Percentiles rank a stretch among this genome's conserved stretches.
Conservation (phyloP, 2,329 filamentous ascomycete genomes). For the Ascochyta koolunga region DNA sequence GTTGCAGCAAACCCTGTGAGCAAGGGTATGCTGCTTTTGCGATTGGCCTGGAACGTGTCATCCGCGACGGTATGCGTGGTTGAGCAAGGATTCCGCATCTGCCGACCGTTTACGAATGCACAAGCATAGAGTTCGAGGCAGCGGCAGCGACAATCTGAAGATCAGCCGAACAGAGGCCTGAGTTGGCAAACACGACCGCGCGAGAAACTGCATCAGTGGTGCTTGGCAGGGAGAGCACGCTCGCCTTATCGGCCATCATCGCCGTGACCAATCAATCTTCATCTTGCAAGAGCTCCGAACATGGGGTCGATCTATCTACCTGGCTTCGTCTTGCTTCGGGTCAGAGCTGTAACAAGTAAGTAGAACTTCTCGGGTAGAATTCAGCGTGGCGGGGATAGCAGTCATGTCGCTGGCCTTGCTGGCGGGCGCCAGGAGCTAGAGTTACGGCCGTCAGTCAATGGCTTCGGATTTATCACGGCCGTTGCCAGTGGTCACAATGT, state of each 20-base stretch:
- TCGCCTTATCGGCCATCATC: neutral
- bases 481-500: too few relatives aligned
- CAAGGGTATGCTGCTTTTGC: neutral
- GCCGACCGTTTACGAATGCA: conserved; percentile 2
- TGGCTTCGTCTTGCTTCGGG: neutral
- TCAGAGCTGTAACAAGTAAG: neutral
- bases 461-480: too few relatives aligned
- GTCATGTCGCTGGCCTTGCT: neutral
- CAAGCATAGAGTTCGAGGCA: neutral
- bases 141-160: neutral
- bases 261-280: neutral
- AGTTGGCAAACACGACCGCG: neutral
- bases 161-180: neutral
- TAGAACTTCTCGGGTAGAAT: neutral
- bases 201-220: neutral
- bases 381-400: neutral
- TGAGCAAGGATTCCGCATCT: neutral
- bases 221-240: neutral
- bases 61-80: neutral
- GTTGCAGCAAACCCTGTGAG: neutral
- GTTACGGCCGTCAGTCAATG: neutral
- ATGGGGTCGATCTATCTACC: neutral
- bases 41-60: neutral
- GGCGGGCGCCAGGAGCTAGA: neutral
- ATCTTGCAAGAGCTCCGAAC: neutral